These are phyloP conservation scores for Pyrus communis DNA, from an alignment of 306 rosid genomes.

Conservation along the genomic window DNA sequence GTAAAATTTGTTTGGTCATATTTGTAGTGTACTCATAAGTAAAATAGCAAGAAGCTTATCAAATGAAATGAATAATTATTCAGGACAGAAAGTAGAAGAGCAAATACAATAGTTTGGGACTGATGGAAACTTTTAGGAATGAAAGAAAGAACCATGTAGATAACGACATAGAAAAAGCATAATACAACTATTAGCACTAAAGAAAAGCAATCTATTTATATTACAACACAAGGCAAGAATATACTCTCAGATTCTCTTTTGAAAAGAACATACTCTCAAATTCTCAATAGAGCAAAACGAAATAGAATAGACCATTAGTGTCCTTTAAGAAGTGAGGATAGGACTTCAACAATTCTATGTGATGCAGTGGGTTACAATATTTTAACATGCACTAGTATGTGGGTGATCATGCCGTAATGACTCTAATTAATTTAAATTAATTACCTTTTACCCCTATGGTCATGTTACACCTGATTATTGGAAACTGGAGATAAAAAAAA, in stretches of 20 bases:
- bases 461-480: background rate
- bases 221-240: background rate
- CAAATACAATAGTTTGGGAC: background rate
- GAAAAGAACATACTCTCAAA: background rate
- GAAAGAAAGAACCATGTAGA: background rate
- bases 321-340: background rate
- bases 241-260: background rate
- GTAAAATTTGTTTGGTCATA: no score
- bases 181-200: background rate
- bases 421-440: background rate
- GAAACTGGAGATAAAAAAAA: background rate
- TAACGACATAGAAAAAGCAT: background rate
- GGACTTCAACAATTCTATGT: background rate
- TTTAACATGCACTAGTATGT: background rate
- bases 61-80: no score
- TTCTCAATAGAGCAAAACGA: background rate
- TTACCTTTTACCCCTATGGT: background rate
- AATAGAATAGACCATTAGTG: background rate
- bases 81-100: no score
- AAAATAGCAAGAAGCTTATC: no score
- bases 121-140: background rate
- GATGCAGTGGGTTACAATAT: background rate
- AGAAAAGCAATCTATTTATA: background rate
- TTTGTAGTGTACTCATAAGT: no score
- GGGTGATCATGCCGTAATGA: background rate